Evolutionary conservation across 768 basidiomycete genomes (phyloP), one percentile per base, ranked within the genome.

Genomic region (Hirschioporus abietinus): DNA sequence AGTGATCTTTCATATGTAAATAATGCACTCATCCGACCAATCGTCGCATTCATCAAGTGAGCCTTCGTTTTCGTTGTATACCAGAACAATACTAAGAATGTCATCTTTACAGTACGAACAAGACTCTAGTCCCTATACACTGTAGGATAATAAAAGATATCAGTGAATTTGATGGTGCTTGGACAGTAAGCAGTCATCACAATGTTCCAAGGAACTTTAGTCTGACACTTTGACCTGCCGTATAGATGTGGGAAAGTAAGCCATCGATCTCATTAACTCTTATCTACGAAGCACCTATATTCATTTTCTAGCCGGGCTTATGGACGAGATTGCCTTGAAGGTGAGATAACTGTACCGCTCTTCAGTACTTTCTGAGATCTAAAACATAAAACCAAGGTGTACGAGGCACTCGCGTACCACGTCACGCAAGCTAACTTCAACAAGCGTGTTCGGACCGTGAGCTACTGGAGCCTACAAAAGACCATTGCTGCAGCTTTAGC

Each of bases 11-110:
- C 92, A 59, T 93, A 96, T 72, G 90, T 93, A 68, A 97, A 96
- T 72, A 92, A 89, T 72, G 97, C 97, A 24, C 79, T 99, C 26
- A 90, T 97, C 61, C 77, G 97, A 71, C 96, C 97, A 3, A 98
- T 99, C 69, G 97, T 99, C 18, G 96, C 95, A 0, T 99, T 99
- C 74, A 96, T 98, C 88, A 97, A 97, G 95, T 96, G 71, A 67
- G 89, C 81, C 8, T 36, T 7, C 42, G 64, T 18, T 36, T 9
- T 5, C 61, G 7, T 66, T 36, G 24, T 15, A 17, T 18, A 15
- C 35, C n/a, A 18, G 8, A 10, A 12, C 68, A 25, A 8, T 58
- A 30, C 58, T 63, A 65, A 34, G 7, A 63, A 42, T 66, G 58
- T 52, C 42, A 15, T 63, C 58, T 65, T 1, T 70, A 26, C 70